These are phyloP conservation scores for Saccharomyces paradoxus DNA, from an alignment of 805 yeast species.

Conservation along the genomic window DNA sequence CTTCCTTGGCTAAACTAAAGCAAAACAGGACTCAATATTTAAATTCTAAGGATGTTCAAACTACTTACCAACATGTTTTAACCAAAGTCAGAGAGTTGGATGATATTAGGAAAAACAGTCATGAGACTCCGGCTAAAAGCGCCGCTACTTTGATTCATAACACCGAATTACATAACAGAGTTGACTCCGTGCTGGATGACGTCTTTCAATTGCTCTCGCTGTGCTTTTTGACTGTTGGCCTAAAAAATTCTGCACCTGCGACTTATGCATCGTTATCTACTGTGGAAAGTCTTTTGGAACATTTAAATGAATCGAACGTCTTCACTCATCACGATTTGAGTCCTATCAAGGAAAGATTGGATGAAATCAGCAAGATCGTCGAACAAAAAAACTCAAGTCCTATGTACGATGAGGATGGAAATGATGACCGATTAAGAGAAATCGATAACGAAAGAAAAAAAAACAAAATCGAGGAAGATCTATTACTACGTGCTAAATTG, in stretches of 20 bases:
- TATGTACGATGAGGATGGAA: conserved; percentile 11
- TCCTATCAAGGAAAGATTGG: conserved; percentile 67
- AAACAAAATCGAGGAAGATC: conserved; percentile 49
- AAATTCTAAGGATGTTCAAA: conserved; percentile 59
- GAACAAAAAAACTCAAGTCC: conserved; percentile 28
- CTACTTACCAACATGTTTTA: conserved; percentile 51
- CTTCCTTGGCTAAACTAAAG: conserved; percentile 40
- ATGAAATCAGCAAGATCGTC: conserved; percentile 61
- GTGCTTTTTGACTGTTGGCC: conserved; percentile 86
- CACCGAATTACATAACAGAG: conserved; percentile 34
- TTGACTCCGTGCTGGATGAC: conserved; percentile 76
- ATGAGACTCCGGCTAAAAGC: conserved; percentile 10
- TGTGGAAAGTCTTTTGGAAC: conserved; percentile 75
- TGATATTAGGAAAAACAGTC: conserved; percentile 40
- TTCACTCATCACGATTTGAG: conserved; percentile 76
- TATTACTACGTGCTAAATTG: conserved; percentile 57
- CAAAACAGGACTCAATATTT: conserved; percentile 58
- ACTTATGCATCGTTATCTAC: conserved; percentile 85
- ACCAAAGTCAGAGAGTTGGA: conserved; percentile 45
- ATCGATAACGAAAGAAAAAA: conserved; percentile 27
- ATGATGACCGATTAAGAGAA: conserved; percentile 12
- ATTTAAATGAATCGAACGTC: conserved; percentile 70
- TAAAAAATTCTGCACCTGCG: conserved; percentile 85
- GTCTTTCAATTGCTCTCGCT: conserved; percentile 81
- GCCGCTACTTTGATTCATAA: conserved; percentile 24